These are phyloP conservation scores for Ogataea degrootiae DNA, from an alignment of 805 yeast genomes.

Conservation along the genomic window DNA sequence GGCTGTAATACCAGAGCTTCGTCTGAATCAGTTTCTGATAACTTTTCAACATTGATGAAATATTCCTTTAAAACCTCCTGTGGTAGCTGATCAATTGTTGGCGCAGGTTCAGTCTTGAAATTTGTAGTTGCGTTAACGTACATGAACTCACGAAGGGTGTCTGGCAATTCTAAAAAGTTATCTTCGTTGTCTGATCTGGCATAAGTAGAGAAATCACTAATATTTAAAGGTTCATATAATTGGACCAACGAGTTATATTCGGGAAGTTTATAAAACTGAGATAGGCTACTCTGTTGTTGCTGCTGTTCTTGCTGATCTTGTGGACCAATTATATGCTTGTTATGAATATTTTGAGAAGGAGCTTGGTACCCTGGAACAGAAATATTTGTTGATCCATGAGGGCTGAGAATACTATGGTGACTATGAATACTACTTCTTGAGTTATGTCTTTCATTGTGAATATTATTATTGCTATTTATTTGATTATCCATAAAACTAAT, in stretches of 20 bases:
- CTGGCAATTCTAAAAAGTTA: constrained; percentile 24
- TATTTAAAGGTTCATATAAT: constrained; percentile 10
- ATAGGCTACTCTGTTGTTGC: not conserved
- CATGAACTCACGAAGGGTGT: constrained; percentile 35
- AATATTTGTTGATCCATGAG: too few species aligned
- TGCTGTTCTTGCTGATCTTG: constrained; percentile 4
- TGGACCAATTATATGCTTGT: constrained; percentile 2
- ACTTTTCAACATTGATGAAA: constrained; percentile 18
- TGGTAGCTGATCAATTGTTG: constrained; percentile 11
- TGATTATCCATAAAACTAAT: too few species aligned
- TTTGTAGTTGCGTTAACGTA: constrained; percentile 30
- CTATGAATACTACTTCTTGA: too few species aligned
- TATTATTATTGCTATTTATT: too few species aligned
- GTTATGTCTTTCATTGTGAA: too few species aligned
- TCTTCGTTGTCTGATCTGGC: constrained; percentile 5
- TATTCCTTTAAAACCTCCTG: constrained; percentile 17
- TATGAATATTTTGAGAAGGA: too few species aligned
- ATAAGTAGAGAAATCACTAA: constrained; percentile 10
- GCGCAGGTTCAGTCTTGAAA: constrained; percentile 4
- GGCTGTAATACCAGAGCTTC: constrained; percentile 10
- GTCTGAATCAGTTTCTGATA: constrained; percentile 10
- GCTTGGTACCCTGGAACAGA: too few species aligned
- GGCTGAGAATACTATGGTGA: too few species aligned
- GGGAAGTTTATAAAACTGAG: not conserved
- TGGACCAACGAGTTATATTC: constrained; percentile 10